Percentiles rank a stretch among this genome's conserved stretches.
Conservation (phyloP, 345 rosid genomes). For the Brassica nigra region DNA sequence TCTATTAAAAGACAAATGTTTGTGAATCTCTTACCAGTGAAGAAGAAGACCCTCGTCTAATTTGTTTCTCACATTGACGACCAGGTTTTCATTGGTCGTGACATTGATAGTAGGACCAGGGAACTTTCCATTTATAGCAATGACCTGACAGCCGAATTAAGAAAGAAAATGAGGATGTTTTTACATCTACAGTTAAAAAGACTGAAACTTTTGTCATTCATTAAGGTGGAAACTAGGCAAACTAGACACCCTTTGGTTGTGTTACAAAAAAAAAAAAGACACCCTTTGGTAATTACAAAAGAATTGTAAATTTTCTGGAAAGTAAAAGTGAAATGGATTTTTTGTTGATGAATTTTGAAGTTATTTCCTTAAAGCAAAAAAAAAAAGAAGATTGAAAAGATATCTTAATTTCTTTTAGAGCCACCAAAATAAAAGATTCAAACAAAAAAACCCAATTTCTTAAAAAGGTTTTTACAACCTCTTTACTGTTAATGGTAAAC, state of each 20-base stretch:
- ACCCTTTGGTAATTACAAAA: background rate
- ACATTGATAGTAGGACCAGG: slow-evolving; percentile 92
- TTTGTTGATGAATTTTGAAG: background rate
- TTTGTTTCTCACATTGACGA: slow-evolving; percentile 84
- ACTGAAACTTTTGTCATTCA: slow-evolving; percentile 6
- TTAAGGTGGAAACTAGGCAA: background rate
- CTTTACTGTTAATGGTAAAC: background rate
- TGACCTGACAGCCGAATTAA: slow-evolving; percentile 60
- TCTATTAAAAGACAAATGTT: background rate
- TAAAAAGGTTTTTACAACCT: background rate
- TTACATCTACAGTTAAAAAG: slow-evolving; percentile 48
- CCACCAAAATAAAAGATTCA: slow-evolving; percentile 21
- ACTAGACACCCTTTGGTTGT: slow-evolving; percentile 1
- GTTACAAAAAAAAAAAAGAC: too few species aligned
- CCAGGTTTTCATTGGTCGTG: slow-evolving; percentile 87
- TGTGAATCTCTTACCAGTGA: slow-evolving; percentile 63
- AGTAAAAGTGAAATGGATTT: slow-evolving; percentile 14
- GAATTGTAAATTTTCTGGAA: slow-evolving; percentile 5
- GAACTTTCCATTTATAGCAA: slow-evolving; percentile 88
- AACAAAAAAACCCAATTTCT: background rate
- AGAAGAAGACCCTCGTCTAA: slow-evolving; percentile 82
- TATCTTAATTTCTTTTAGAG: slow-evolving; percentile 22
- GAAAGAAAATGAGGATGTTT: slow-evolving; percentile 15
- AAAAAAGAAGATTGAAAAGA: slow-evolving; percentile 14
- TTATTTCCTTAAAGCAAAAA: background rate